Percentiles rank a stretch among this genome's conserved stretches.
Evolutionary conservation across 768 basidiomycete genomes (phyloP).

Genomic region (Daedalea quercina): DNA sequence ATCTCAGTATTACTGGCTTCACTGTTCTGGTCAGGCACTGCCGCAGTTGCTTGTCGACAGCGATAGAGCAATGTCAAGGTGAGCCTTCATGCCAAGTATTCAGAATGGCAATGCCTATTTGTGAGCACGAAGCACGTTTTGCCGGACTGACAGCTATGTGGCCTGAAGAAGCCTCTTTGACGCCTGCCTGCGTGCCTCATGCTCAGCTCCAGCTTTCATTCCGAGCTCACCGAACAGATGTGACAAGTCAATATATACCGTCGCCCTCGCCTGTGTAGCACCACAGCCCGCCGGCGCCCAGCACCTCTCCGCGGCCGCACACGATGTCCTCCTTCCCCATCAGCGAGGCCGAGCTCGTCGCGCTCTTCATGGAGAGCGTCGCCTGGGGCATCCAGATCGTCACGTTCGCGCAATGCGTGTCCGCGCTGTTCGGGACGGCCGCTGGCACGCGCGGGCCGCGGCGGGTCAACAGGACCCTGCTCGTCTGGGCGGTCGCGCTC

Average conservation of each 20-base stretch:
- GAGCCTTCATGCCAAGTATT: too few relatives aligned
- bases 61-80: not conserved
- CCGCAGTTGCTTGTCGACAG: not conserved
- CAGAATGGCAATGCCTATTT: not conserved
- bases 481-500: not conserved
- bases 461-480: not conserved
- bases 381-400: not conserved
- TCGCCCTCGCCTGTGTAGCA: not conserved
- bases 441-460: not conserved
- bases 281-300: not conserved
- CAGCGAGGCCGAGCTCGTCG: not conserved
- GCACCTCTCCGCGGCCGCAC: not conserved
- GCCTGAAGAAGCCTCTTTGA: not conserved
- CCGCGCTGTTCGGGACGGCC: not conserved
- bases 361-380: constrained; percentile 2
- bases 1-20: too few relatives aligned
- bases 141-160: not conserved
- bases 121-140: not conserved
- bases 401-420: not conserved
- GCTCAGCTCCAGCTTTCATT: not conserved
- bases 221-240: not conserved
- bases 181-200: not conserved
- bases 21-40: not conserved
- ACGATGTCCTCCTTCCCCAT: not conserved
- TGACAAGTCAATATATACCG: not conserved